Evolutionary conservation across 2,329 filamentous ascomycete species (phyloP), one percentile per base, ranked within the genome.

Genomic region (Rhinocladiella similis): DNA sequence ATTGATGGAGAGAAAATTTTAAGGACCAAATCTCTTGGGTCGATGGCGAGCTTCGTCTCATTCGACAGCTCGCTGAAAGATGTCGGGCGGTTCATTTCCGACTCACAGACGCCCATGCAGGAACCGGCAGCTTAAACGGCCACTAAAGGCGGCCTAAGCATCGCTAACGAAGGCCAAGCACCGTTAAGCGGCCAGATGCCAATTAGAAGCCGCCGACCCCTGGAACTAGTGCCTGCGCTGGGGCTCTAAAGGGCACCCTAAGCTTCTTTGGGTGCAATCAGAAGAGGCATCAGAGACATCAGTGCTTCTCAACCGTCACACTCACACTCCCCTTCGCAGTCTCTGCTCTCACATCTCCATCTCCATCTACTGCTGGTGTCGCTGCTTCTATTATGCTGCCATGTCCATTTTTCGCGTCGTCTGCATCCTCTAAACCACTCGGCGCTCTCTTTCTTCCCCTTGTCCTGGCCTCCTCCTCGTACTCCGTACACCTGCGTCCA

Each of bases 1-100:
- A 42, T 50, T 41, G 38, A 52, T 52, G 49, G 41, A 33, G 16
- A 41, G 39, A 46, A 36, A 45, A 20, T 46, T 42, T 36, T 49
- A 38, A 60, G 47, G 58, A 55, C 53, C 50, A 53, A 57, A 60
- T 60, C 57, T 60, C 47, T 25, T 45, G 16, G 43, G 52, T 51
- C 42, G 54, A 52, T 35, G 22, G 33, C 20, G 33, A 41, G 19
- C 48, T 33, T 35, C 12, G 33, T 43, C 35, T 56, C 38, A 59
- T 59, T 59, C 42, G 54, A 38, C 41, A 13, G 16, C 14, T 35
- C 18, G 13, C 1, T 14, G 33, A 38, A 36, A 41, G 35, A 7
- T 42, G 47, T 38, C 33, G 53, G 52, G 16, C 41, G 25, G 41
- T 47, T 60, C 58, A 60, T 60, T 54, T 60, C 58, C 58, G 47